Percentiles rank a stretch among this genome's conserved stretches.
These are phyloP conservation scores for Talaromyces stipitatus DNA, from an alignment of 495 filamentous ascomycete species.

Conservation along the genomic window DNA sequence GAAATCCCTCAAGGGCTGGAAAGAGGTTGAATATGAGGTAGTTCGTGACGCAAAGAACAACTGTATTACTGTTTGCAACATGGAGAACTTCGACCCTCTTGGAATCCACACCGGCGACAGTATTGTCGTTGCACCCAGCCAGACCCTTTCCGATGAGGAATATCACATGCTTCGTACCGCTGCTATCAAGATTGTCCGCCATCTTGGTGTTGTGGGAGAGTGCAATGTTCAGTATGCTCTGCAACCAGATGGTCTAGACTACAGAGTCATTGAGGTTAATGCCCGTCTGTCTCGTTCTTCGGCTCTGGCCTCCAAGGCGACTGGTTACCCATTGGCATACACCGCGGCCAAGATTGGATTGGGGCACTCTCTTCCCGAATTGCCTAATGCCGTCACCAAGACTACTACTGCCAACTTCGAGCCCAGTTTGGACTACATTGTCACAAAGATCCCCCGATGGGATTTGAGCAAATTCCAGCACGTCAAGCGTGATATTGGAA, in stretches of 20 bases:
- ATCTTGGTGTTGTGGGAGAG: conserved; percentile 92
- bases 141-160: conserved; percentile 93
- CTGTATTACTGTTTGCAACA: conserved; percentile 98
- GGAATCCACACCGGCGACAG: conserved; percentile 97
- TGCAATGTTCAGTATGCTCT: conserved; percentile 98
- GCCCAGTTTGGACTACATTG: conserved; percentile 92
- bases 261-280: conserved; percentile 97
- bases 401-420: conserved; percentile 99
- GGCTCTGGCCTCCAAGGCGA: conserved; percentile 92
- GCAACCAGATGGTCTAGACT: conserved; percentile 89
- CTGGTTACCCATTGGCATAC: conserved; percentile 92
- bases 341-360: conserved; percentile 96
- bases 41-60: conserved; percentile 92
- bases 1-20: conserved; percentile 99
- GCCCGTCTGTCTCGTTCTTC: conserved; percentile 92
- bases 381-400: conserved; percentile 96
- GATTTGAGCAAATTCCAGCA: conserved; percentile 98
- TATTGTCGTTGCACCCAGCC: conserved; percentile 91
- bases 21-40: conserved; percentile 97
- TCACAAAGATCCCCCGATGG: conserved; percentile 98
- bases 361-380: conserved; percentile 86
- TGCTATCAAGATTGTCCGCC: conserved; percentile 92
- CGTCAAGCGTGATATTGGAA: conserved; percentile 94
- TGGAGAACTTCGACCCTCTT: conserved; percentile 98
- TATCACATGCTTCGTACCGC: conserved; percentile 98